phyloP scores from a whole-genome alignment of 192 early-diverging fungal species.

The Backusella tuberculispora region DNA sequence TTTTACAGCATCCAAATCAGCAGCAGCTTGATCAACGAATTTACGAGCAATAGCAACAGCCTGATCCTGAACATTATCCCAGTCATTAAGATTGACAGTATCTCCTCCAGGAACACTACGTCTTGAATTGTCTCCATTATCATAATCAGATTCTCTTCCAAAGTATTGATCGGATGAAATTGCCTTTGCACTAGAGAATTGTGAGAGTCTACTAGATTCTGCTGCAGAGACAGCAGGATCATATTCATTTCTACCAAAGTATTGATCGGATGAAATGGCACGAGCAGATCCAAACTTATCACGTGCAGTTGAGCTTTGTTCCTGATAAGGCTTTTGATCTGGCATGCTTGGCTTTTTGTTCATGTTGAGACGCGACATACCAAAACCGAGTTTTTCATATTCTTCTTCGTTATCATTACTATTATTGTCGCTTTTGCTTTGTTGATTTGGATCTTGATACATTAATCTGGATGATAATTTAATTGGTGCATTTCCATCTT shows the following conservation, averaged over 20 bases:
- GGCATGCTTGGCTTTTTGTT: conserved; percentile 48
- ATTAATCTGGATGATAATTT: conserved; percentile 32
- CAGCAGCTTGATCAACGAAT: conserved; percentile 48
- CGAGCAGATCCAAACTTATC: conserved; percentile 85
- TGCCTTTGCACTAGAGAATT: conserved; percentile 74
- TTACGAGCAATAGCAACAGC: conserved; percentile 48
- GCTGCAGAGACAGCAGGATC: conserved; percentile 62
- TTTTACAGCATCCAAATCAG: conserved; percentile 48
- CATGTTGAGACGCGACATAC: conserved; percentile 40
- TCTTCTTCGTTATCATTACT: conserved; percentile 17
- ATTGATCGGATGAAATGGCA: conserved; percentile 90
- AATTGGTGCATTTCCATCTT: neutral
- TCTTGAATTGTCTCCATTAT: neutral
- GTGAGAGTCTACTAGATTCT: conserved; percentile 54
- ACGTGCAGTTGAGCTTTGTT: conserved; percentile 49
- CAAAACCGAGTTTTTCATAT: conserved; percentile 44
- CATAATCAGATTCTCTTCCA: conserved; percentile 61
- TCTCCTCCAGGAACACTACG: neutral
- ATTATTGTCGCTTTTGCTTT: conserved; percentile 3
- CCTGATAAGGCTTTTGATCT: conserved; percentile 18
- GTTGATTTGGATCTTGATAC: conserved; percentile 27
- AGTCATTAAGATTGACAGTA: conserved; percentile 23
- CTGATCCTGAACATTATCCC: conserved; percentile 39
- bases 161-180: conserved; percentile 90
- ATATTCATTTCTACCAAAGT: conserved; percentile 80